Base-by-base conservation (phyloP, 495 filamentous ascomycete species). In the Penicillium bialowiezense region DNA sequence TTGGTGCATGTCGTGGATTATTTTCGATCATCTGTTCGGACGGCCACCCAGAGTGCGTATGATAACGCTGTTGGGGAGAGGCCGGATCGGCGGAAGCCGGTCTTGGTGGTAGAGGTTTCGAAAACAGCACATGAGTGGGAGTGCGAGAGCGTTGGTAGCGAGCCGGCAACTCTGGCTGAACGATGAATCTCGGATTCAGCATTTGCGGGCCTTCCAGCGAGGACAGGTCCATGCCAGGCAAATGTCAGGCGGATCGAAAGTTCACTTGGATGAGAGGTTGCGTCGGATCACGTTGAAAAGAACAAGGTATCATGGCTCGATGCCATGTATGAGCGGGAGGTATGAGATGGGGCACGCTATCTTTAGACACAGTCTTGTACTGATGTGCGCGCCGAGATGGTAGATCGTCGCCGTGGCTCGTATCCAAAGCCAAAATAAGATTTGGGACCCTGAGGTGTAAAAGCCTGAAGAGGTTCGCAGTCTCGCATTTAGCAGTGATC, bases 171-270 rank as follows among this genome's bases (percentile, higher is more conserved):
- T 51, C 18, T 17, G 24, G 33, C 3, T 34, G 37, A 6, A 50
- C 34, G 28, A 21, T 37, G 38, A 43, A 52, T 35, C 43, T 51
- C 2, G 56, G 18, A 31, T 69, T 59, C 8, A 42, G 20, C 19
- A 72, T 55, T 10, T 64, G 63, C 35, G 69, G 67, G 9, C 69
- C 69, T 54, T 69, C 69, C 9, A 72, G 56, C 8, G 65, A 70
- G 10, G 69, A 72, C 20, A 72, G 65, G 52, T 70, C 67, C 55
- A 70, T 66, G 39, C 32, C 12, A 19, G 45, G 26, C 37, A 17
- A 15, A 12, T 37, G 12, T 10, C 21, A 19, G 8, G 20, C 18
- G 26, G 43, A 18, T 21, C 8, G 4, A 8, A 26, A 26, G 23
- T 23, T 17, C 14, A 9, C 9, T 26, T 19, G 29, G 12, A 32